Evolutionary conservation across 1,284 basidiomycete genomes (phyloP).

Genomic region (Dichomitus squalens): DNA sequence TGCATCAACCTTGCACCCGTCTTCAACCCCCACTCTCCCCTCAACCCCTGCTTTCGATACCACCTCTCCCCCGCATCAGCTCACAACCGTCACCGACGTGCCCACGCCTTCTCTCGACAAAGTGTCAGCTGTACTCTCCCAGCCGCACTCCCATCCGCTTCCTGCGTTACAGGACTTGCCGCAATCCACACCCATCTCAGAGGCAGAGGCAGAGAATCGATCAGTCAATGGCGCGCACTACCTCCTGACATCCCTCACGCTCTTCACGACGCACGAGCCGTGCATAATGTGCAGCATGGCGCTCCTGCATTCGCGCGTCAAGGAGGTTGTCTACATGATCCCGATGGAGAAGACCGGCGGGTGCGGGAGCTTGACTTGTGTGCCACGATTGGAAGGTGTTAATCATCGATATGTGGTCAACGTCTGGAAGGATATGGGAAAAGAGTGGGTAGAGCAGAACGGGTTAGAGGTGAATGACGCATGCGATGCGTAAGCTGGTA

Average conservation of each 20-base stretch:
- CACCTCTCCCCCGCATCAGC: slow-evolving; percentile 2
- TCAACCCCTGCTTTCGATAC: background rate
- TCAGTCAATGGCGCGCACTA: slow-evolving; percentile 74
- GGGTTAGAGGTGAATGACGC: slow-evolving; percentile 40
- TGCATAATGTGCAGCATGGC: slow-evolving; percentile 98
- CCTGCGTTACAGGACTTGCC: no score
- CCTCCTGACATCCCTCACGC: slow-evolving; percentile 77
- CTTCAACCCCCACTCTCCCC: background rate
- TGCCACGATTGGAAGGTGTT: slow-evolving; percentile 76
- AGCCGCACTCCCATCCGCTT: background rate
- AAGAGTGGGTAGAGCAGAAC: slow-evolving; percentile 11
- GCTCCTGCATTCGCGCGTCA: slow-evolving; percentile 86
- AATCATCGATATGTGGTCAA: slow-evolving; percentile 83
- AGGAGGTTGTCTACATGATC: slow-evolving; percentile 76
- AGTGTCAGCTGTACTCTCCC: slow-evolving; percentile 5
- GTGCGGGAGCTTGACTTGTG: slow-evolving; percentile 68
- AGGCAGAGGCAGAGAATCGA: slow-evolving; percentile 12
- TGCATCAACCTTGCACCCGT: slow-evolving; percentile 31
- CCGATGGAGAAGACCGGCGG: slow-evolving; percentile 77
- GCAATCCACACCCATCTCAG: no score
- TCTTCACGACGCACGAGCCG: slow-evolving; percentile 93
- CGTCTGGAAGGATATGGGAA: slow-evolving; percentile 44
- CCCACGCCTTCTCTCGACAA: background rate
- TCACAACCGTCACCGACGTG: slow-evolving; percentile 5
- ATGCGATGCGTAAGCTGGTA: slow-evolving; percentile 42